Evolutionary conservation across 75 land plant species (phyloP).

Genomic region (Pinus taeda): DNA sequence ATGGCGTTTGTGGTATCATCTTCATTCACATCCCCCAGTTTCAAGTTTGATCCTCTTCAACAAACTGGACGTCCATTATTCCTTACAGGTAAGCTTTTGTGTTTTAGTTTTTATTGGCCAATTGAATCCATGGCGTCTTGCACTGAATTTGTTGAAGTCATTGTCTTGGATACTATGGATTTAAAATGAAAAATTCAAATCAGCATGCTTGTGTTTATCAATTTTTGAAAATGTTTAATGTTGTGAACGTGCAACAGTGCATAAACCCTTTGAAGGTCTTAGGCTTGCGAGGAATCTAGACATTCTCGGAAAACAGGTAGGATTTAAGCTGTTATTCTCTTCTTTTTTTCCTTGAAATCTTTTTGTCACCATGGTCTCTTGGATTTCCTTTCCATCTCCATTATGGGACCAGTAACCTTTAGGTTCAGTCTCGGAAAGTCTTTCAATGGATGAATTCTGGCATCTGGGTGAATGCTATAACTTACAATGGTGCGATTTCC

Average conservation of each 20-base stretch:
- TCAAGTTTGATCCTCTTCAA: conserved; percentile 44
- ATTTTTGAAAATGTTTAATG: neutral
- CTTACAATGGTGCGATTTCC: no score
- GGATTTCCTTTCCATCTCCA: no score
- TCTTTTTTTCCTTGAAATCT: neutral
- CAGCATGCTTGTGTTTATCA: neutral
- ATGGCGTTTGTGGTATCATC: conserved; percentile 66
- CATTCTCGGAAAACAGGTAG: conserved; percentile 3
- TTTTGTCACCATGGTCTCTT: no score
- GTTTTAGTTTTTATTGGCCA: neutral
- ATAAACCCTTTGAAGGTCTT: conserved; percentile 8
- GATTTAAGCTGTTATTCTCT: neutral
- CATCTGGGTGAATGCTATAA: no score
- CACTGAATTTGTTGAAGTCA: neutral
- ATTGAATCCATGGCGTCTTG: neutral
- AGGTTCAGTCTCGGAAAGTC: no score
- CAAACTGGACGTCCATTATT: conserved; percentile 6
- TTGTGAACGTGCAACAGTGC: neutral
- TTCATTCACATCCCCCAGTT: conserved; percentile 30
- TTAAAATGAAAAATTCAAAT: neutral
- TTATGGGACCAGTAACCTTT: no score
- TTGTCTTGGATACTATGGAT: no score
- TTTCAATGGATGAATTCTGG: no score
- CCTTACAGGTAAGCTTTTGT: conserved; percentile 3
- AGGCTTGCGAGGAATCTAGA: neutral